These are phyloP conservation scores for Cryptosporidium parvum DNA, from an alignment of 169 alveolate genomes.

Conservation along the genomic window DNA sequence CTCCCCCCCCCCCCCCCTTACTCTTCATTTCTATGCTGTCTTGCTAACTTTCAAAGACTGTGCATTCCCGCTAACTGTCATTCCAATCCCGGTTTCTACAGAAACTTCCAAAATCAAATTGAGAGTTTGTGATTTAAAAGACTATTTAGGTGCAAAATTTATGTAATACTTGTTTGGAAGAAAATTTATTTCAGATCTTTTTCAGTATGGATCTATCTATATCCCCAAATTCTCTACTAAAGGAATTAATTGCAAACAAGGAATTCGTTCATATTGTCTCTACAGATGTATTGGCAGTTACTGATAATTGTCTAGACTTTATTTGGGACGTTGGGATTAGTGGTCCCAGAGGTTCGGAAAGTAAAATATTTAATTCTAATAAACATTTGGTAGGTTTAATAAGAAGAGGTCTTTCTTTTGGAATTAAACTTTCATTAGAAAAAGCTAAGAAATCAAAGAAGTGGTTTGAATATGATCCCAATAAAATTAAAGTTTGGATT, in stretches of 20 bases:
- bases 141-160: too few relatives aligned
- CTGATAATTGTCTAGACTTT: constrained; percentile 12
- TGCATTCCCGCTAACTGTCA: too few relatives aligned
- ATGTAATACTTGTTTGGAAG: background rate
- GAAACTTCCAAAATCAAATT: too few relatives aligned
- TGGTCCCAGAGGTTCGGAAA: constrained; percentile 45
- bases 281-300: constrained; percentile 2
- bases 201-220: background rate
- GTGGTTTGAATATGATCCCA: constrained; percentile 37
- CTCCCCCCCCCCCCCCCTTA: background rate
- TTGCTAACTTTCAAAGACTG: background rate
- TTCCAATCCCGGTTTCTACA: too few relatives aligned
- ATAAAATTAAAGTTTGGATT: constrained; percentile 24
- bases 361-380: background rate
- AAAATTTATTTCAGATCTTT: background rate
- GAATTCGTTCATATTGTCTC: constrained; percentile 29
- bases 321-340: constrained; percentile 58
- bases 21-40: background rate
- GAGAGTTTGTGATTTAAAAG: background rate
- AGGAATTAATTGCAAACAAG: constrained; percentile 10
- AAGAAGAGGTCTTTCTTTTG: constrained; percentile 67
- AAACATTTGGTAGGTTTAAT: constrained; percentile 5
- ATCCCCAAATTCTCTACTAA: background rate
- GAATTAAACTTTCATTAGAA: constrained; percentile 14
- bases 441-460: background rate